These are phyloP conservation scores for Eucalyptus dawsonii DNA, from an alignment of 345 rosid species.

Conservation along the genomic window DNA sequence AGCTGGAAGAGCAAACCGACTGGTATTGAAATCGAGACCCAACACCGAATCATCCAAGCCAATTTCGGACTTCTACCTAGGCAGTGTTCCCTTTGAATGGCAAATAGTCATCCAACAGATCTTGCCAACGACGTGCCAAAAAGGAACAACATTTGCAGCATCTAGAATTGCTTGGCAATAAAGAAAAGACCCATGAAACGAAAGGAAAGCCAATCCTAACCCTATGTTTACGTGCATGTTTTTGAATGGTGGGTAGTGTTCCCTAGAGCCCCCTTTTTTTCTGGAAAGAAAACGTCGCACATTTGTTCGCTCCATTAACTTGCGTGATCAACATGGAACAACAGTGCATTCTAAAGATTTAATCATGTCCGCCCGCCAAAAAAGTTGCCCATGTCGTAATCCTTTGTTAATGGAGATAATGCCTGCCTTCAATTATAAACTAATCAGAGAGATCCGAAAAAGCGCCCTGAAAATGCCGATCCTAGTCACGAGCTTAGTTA, in stretches of 20 bases:
- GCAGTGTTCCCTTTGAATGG: background rate
- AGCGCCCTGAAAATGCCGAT: background rate
- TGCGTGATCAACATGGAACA: background rate
- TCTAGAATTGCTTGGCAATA: background rate
- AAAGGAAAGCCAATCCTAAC: background rate
- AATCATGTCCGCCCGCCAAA: background rate
- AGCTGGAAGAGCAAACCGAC: background rate
- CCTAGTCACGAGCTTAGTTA: background rate
- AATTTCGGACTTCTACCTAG: background rate
- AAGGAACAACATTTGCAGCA: background rate
- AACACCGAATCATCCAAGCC: background rate
- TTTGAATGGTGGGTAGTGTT: background rate
- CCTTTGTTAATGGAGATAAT: background rate
- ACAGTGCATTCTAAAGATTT: background rate
- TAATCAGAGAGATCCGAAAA: background rate
- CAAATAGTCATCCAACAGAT: background rate
- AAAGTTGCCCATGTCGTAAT: background rate
- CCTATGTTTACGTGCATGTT: background rate
- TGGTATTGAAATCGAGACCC: background rate
- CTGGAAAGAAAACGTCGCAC: background rate
- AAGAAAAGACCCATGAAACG: background rate
- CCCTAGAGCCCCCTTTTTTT: background rate
- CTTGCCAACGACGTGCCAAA: background rate
- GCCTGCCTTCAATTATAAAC: background rate
- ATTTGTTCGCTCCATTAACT: background rate